Conservation (phyloP, 2,329 filamentous ascomycete genomes). For the Anthostomella pinea region DNA sequence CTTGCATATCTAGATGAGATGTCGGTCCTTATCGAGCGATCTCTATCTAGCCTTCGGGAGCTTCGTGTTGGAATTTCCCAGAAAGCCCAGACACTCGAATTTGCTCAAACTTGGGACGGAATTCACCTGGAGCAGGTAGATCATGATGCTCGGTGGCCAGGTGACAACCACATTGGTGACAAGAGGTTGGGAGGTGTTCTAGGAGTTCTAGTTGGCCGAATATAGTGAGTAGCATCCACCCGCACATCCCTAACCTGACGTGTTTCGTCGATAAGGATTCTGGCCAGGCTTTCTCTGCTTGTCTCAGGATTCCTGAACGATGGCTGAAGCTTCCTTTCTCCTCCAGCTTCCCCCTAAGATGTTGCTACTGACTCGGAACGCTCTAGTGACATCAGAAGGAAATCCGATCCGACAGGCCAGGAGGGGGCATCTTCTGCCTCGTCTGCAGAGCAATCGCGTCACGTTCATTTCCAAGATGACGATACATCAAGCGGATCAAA, state of each 20-base stretch:
- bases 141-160: conserved; percentile 54
- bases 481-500: no score
- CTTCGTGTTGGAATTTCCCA: conserved; percentile 69
- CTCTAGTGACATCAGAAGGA: conserved; percentile 14
- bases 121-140: conserved; percentile 62
- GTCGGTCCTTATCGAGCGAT: conserved; percentile 71
- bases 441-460: conserved; percentile 3
- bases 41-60: conserved; percentile 63
- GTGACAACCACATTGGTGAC: conserved; percentile 56
- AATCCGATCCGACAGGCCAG: conserved; percentile 13
- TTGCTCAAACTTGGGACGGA: conserved; percentile 62
- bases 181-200: conserved; percentile 65
- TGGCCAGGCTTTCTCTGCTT: no score
- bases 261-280: no score
- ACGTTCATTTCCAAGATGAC: no score
- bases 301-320: no score
- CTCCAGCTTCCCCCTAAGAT: not conserved
- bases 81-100: conserved; percentile 45
- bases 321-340: not conserved
- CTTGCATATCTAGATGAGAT: conserved; percentile 81
- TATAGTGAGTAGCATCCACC: no score
- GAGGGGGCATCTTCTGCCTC: conserved; percentile 9
- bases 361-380: conserved; percentile 3
- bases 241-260: no score
- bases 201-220: conserved; percentile 63